Base-by-base conservation (phyloP, 1,284 basidiomycete genomes). In the Inonotus obliquus region DNA sequence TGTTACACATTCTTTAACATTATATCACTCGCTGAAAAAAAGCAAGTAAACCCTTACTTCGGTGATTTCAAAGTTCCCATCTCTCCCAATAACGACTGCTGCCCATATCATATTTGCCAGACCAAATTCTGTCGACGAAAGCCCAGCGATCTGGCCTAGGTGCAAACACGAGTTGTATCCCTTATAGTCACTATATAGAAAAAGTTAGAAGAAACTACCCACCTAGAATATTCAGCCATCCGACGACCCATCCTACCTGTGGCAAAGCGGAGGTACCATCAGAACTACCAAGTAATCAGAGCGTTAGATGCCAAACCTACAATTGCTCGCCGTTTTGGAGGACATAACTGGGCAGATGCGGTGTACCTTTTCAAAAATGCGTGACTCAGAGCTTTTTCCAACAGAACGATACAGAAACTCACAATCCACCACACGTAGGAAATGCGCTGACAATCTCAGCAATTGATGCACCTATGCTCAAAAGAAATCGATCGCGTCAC, bases 191-290 rank as follows among this genome's bases (percentile, higher is more conserved):
- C 10, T 45, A 47, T 67, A 61, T 39, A 32, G 64, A 41, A 49
- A 53, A 41, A 41, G 14, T 5, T 4, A 41, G 39, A 41, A 69
- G n/a, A 73, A 73, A 68, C 68, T 17, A 27, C 44, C 10, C 48
- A 78, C 92, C 93, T 11, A 96, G 84, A 51, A 94, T 84, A 72
- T 96, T 96, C 56, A 96, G 81, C 91, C 85, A 94, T 59, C 92
- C 92, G 51, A 90, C 89, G 17, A 92, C 74, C 87, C 87, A 90
- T 23, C 87, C 87, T 39, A 85, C 76, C 80, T 82, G 47, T 47
- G 19, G 32, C 9, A 4, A 65, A 35, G 37, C 44, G n/a, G 23
- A 39, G 71, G 45, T 60, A 17, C 54, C 32, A 49, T 41, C 47
- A 59, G 10, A 55, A 57, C 11, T 41, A 27, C 25, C 23, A n/a